These are phyloP conservation scores for Sugiyamaella novakii DNA, from an alignment of 1,139 yeast genomes.

Conservation along the genomic window DNA sequence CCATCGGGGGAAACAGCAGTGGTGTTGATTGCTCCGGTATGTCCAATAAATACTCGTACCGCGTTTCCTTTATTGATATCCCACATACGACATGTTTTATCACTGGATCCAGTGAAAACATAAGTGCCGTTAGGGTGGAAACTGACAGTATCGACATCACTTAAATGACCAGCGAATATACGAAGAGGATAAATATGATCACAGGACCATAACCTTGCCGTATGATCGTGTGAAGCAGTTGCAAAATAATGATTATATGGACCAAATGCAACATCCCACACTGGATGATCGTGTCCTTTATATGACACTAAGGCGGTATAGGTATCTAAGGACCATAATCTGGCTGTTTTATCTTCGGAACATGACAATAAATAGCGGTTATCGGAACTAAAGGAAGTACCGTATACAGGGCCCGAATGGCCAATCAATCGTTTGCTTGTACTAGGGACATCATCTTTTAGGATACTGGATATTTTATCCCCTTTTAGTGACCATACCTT, in stretches of 20 bases:
- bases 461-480: constrained; percentile 67
- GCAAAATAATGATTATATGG: constrained; percentile 98
- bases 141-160: constrained; percentile 92
- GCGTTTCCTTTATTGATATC: constrained; percentile 87
- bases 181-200: constrained; percentile 96
- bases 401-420: constrained; percentile 93
- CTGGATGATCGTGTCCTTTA: constrained; percentile 94
- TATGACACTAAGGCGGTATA: constrained; percentile 88
- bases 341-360: constrained; percentile 88
- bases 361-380: constrained; percentile 76
- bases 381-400: constrained; percentile 88
- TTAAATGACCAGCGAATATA: constrained; percentile 95
- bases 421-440: constrained; percentile 71
- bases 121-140: constrained; percentile 97
- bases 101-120: constrained; percentile 92
- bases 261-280: constrained; percentile 95
- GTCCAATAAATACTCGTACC: constrained; percentile 93
- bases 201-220: constrained; percentile 97
- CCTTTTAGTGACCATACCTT: constrained; percentile 94
- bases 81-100: constrained; percentile 98
- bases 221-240: constrained; percentile 96
- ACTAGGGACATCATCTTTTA: constrained; percentile 57
- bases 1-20: constrained; percentile 96
- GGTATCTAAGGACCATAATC: constrained; percentile 94
- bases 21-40: constrained; percentile 82